phyloP scores from a whole-genome alignment of 2,329 filamentous ascomycete species.

The Xylogone sp. region DNA sequence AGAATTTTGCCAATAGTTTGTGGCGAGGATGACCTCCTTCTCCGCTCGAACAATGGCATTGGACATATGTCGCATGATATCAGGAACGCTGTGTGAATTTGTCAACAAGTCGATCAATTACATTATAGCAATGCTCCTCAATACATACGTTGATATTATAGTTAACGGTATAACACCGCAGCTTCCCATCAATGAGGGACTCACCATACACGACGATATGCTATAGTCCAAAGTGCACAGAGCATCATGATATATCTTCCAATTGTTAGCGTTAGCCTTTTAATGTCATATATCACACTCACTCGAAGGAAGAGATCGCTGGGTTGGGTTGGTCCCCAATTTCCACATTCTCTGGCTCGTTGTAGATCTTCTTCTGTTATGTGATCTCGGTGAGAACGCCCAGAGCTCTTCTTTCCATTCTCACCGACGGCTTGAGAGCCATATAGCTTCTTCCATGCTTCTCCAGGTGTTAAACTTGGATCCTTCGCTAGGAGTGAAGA shows the following conservation, averaged over 20 bases:
- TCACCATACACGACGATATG: constrained; percentile 44
- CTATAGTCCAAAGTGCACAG: constrained; percentile 19
- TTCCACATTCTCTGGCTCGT: constrained; percentile 57
- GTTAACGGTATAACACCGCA: constrained; percentile 64
- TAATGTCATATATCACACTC: constrained; percentile 9
- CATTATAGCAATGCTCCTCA: background rate
- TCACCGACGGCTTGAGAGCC: constrained; percentile 20
- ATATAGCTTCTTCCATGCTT: constrained; percentile 55
- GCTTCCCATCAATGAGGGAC: constrained; percentile 55
- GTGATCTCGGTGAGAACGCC: constrained; percentile 15
- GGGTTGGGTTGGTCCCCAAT: constrained; percentile 60
- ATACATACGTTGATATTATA: constrained; percentile 54
- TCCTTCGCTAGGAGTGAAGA: constrained; percentile 52
- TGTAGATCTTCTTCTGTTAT: constrained; percentile 41
- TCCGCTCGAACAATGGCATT: constrained; percentile 72
- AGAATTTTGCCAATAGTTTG: constrained; percentile 72
- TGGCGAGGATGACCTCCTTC: constrained; percentile 69
- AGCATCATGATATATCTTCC: constrained; percentile 24
- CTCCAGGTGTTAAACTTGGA: constrained; percentile 46
- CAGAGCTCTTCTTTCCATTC: constrained; percentile 15
- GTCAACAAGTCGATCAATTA: constrained; percentile 1
- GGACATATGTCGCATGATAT: constrained; percentile 70
- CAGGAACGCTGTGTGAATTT: constrained; percentile 50
- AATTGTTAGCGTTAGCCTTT: constrained; percentile 4
- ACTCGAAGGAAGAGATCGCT: constrained; percentile 65